Conservation (phyloP, 257 asterid genomes). For the Nicotiana knightiana region DNA sequence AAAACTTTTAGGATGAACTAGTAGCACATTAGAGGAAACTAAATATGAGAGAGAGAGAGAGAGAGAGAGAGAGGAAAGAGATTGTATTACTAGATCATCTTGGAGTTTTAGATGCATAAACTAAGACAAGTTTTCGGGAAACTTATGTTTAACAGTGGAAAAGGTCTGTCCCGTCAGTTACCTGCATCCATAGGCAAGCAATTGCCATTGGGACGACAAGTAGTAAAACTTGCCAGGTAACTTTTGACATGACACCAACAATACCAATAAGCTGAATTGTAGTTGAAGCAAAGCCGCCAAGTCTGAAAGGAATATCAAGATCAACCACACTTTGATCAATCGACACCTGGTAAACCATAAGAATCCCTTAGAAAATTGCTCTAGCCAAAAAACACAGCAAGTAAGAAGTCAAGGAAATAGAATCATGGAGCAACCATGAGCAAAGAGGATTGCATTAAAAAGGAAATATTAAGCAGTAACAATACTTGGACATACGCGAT, state of each 20-base stretch:
- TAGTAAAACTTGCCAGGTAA: conserved; percentile 96
- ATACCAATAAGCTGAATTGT: conserved; percentile 96
- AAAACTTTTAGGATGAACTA: neutral
- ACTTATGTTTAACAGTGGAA: neutral
- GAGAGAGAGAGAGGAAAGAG: neutral
- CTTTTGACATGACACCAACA: conserved; percentile 92
- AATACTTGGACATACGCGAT: conserved; percentile 58
- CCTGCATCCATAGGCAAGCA: conserved; percentile 99
- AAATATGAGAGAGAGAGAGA: neutral
- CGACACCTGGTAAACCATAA: conserved; percentile 66
- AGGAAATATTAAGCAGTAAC: neutral
- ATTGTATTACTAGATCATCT: neutral
- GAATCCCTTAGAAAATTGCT: conserved; percentile 22
- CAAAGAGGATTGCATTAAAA: neutral
- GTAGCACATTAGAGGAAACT: neutral
- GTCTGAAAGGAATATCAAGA: conserved; percentile 99
- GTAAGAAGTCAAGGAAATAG: conserved; percentile 1
- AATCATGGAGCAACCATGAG: conserved; percentile 3
- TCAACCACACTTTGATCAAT: conserved; percentile 97
- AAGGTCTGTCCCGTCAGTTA: conserved; percentile 13
- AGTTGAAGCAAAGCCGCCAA: conserved; percentile 99
- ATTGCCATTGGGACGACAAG: conserved; percentile 95
- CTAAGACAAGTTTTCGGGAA: neutral
- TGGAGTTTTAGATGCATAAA: neutral
- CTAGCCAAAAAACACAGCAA: neutral